These are phyloP conservation scores for Aspergillus homomorphus DNA, from an alignment of 495 filamentous ascomycete genomes.

Conservation along the genomic window DNA sequence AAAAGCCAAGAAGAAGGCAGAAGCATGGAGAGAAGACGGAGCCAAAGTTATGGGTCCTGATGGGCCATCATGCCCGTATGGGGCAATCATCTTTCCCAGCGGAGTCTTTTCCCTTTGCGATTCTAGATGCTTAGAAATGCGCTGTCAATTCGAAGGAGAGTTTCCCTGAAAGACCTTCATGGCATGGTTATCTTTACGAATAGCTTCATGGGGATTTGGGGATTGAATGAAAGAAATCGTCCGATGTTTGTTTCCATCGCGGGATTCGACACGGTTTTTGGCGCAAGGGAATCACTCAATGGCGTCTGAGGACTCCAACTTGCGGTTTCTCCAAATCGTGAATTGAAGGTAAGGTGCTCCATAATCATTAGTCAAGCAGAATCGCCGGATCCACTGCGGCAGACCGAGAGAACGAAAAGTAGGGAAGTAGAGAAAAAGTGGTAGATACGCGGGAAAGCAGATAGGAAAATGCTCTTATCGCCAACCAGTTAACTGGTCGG, in stretches of 20 bases:
- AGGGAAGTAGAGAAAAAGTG: background rate
- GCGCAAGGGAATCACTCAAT: background rate
- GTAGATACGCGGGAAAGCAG: background rate
- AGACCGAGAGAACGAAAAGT: background rate
- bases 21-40: background rate
- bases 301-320: background rate
- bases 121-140: no score
- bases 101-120: no score
- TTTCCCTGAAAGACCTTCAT: no score
- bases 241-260: background rate
- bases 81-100: no score
- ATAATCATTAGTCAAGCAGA: background rate
- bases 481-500: background rate
- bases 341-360: no score
- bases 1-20: constrained; percentile 1
- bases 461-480: background rate
- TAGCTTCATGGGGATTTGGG: no score
- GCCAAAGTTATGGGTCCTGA: no score
- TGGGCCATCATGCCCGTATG: no score
- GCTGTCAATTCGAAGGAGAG: no score
- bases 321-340: no score
- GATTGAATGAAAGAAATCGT: no score
- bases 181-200: no score
- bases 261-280: background rate
- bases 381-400: background rate